phyloP scores from a whole-genome alignment of 2,329 filamentous ascomycete species.

The Hymenoscyphus repandus region DNA sequence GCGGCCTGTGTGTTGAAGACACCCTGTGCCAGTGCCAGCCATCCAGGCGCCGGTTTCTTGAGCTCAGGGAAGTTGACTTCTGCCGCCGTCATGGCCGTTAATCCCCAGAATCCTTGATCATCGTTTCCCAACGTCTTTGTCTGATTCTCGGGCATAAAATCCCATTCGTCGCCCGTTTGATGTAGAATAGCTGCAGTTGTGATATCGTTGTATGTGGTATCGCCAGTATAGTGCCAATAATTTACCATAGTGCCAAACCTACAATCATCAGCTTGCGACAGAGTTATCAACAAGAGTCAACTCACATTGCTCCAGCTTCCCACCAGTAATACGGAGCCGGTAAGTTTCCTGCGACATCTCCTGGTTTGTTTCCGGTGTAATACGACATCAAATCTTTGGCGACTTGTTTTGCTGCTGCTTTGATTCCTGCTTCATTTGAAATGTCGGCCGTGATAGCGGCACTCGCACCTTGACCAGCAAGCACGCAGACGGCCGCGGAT shows the following conservation, averaged over 20 bases:
- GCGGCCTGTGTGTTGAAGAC: slow-evolving; percentile 74
- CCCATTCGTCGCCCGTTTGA: slow-evolving; percentile 64
- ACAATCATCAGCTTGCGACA: neutral
- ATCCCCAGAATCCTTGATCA: slow-evolving; percentile 69
- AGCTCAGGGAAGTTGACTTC: slow-evolving; percentile 60
- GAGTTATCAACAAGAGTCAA: neutral
- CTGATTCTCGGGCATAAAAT: slow-evolving; percentile 74
- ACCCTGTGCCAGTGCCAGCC: slow-evolving; percentile 68
- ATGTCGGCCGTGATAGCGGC: slow-evolving; percentile 6
- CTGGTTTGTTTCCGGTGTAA: slow-evolving; percentile 45
- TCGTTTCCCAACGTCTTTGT: slow-evolving; percentile 59
- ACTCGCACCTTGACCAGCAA: slow-evolving; percentile 11
- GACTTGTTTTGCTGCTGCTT: slow-evolving; percentile 26
- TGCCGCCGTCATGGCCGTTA: slow-evolving; percentile 64
- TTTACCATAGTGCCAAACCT: slow-evolving; percentile 63
- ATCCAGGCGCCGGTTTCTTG: slow-evolving; percentile 49
- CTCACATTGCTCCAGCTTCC: slow-evolving; percentile 21
- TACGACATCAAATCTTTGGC: slow-evolving; percentile 47
- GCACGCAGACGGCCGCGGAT: slow-evolving; percentile 1
- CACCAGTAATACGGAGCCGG: slow-evolving; percentile 48
- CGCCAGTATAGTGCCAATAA: slow-evolving; percentile 79
- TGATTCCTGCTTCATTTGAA: neutral
- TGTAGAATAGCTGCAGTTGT: slow-evolving; percentile 64
- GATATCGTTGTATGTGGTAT: slow-evolving; percentile 58
- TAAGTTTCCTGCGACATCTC: slow-evolving; percentile 45